Conservation (phyloP, 2,329 filamentous ascomycete species). For the Pseudocercospora fijiensis region DNA sequence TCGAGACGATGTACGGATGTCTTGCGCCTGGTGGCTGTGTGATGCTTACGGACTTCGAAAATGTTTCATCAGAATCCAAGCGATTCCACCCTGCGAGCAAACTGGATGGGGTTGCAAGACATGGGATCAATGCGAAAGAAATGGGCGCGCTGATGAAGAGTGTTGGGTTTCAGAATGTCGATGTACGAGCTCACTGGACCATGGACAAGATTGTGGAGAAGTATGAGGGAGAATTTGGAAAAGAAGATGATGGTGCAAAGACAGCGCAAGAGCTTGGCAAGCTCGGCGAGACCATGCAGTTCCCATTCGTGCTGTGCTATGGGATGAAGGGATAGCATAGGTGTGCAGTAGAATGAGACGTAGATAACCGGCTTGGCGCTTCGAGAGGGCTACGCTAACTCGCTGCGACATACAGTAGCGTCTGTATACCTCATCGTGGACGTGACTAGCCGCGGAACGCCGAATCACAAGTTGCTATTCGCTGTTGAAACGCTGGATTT, state of each 20-base stretch:
- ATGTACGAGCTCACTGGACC: slow-evolving; percentile 28
- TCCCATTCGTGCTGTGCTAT: slow-evolving; percentile 32
- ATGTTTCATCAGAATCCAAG: slow-evolving; percentile 30
- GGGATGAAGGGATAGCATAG: slow-evolving; percentile 18
- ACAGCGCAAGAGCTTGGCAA: not conserved
- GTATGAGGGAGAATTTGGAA: slow-evolving; percentile 33
- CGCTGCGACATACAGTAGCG: too few species aligned
- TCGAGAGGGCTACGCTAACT: not conserved
- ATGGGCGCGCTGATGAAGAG: slow-evolving; percentile 26
- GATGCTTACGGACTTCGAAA: slow-evolving; percentile 33
- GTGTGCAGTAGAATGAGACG: not conserved
- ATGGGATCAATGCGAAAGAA: slow-evolving; percentile 28
- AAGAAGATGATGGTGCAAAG: slow-evolving; percentile 8
- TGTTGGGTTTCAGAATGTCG: slow-evolving; percentile 27
- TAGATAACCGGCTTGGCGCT: too few species aligned
- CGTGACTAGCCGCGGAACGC: too few species aligned
- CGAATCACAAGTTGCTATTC: too few species aligned
- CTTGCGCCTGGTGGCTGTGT: slow-evolving; percentile 24
- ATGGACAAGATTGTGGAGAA: slow-evolving; percentile 33
- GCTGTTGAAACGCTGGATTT: too few species aligned
- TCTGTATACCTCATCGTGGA: too few species aligned
- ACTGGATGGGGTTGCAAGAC: slow-evolving; percentile 30
- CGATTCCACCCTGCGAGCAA: slow-evolving; percentile 30
- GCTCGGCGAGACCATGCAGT: slow-evolving; percentile 27
- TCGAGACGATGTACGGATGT: slow-evolving; percentile 30